Percentiles rank a stretch among this genome's conserved stretches.
Conservation (phyloP, 2,329 filamentous ascomycete genomes). For the Botryotinia narcissicola region DNA sequence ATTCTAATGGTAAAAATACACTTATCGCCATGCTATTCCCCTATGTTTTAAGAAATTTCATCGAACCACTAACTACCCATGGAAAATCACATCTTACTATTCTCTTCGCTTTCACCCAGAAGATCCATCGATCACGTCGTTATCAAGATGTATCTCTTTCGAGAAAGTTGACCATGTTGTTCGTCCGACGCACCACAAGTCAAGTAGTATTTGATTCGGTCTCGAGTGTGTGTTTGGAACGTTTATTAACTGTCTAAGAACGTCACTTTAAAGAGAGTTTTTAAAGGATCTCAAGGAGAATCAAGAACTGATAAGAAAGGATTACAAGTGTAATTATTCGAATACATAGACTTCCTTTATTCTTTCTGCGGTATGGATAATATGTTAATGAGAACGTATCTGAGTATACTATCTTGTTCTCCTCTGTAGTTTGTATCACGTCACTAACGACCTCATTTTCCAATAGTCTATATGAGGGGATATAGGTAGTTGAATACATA, state of each 20-base stretch:
- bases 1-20: not conserved
- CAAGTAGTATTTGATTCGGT: too few relatives aligned
- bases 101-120: too few relatives aligned
- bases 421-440: not conserved
- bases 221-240: not conserved
- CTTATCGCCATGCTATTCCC: not conserved
- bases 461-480: not conserved
- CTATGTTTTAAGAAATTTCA: not conserved
- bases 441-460: too few relatives aligned
- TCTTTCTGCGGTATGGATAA: not conserved
- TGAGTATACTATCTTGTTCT: not conserved
- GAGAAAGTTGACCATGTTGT: not conserved
- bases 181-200: not conserved
- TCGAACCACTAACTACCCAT: not conserved
- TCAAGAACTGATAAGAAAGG: not conserved
- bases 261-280: not conserved
- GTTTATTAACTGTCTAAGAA: accelerated
- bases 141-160: not conserved
- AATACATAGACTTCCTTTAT: not conserved
- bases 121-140: not conserved
- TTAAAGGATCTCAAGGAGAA: not conserved
- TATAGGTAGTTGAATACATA: not conserved
- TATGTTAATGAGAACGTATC: not conserved
- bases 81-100: not conserved
- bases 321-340: not conserved